Conservation (phyloP, 139 green algal species). For the Chlamydomonas applanata region DNA sequence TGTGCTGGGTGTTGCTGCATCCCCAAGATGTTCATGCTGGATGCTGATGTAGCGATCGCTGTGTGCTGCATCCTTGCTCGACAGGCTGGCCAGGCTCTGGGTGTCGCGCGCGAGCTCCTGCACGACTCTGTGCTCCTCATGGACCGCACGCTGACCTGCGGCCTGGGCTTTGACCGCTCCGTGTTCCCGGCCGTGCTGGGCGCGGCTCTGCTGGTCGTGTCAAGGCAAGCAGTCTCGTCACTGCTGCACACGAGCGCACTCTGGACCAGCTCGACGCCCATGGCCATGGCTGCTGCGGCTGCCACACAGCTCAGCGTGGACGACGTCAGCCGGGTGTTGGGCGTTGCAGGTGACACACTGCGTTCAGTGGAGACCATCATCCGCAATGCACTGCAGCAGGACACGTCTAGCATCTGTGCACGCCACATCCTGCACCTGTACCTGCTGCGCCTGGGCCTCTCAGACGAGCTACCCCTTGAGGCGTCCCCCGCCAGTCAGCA, state of each 20-base stretch:
- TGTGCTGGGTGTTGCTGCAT: background rate
- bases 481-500: no score
- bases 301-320: background rate
- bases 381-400: slow-evolving; percentile 45
- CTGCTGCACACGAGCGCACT: background rate
- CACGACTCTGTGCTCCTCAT: slow-evolving; percentile 75
- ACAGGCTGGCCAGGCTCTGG: slow-evolving; percentile 21
- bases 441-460: slow-evolving; percentile 65
- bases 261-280: background rate
- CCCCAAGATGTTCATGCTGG: background rate
- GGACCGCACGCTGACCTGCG: slow-evolving; percentile 58
- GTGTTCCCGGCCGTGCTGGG: background rate
- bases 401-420: slow-evolving; percentile 63
- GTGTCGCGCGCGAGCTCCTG: slow-evolving; percentile 35
- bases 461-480: background rate
- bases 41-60: no score
- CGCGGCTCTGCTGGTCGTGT: background rate
- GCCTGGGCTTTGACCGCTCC: slow-evolving; percentile 10
- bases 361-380: slow-evolving; percentile 8
- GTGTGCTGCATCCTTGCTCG: no score
- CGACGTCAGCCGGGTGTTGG: background rate
- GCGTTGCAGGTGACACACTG: background rate
- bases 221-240: background rate
- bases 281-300: background rate
- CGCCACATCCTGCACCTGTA: slow-evolving; percentile 75